Conservation (phyloP, 805 yeast species). For the Yamadazyma nakazawae region DNA sequence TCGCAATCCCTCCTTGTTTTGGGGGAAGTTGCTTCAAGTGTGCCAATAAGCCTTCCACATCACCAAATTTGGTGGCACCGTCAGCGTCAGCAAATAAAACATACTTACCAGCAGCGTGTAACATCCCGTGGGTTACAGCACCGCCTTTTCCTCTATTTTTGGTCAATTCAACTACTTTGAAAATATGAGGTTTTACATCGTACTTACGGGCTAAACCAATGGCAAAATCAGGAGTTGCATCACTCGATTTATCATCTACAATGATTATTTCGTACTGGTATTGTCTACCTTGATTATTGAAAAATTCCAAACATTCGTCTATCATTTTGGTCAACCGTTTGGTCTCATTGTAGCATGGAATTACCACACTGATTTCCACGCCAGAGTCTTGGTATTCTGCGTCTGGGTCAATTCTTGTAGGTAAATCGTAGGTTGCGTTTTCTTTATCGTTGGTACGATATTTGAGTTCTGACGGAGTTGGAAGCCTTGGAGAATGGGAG, state of each 20-base stretch:
- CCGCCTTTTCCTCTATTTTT: conserved; percentile 85
- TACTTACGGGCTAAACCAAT: conserved; percentile 53
- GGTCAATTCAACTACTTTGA: conserved; percentile 68
- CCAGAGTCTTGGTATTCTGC: conserved; percentile 23
- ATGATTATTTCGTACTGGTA: conserved; percentile 69
- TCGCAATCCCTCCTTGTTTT: conserved; percentile 56
- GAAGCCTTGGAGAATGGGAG: conserved; percentile 62
- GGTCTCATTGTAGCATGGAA: conserved; percentile 93
- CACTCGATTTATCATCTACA: conserved; percentile 90
- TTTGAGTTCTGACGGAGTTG: conserved; percentile 49
- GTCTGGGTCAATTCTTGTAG: conserved; percentile 27
- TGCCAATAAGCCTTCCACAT: conserved; percentile 50
- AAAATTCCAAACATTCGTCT: conserved; percentile 59
- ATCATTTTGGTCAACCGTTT: conserved; percentile 67
- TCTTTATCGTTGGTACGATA: conserved; percentile 48
- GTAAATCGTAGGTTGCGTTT: conserved; percentile 26
- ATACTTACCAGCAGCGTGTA: conserved; percentile 66
- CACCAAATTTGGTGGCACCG: conserved; percentile 85
- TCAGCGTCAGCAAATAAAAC: conserved; percentile 95
- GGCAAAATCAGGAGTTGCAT: conserved; percentile 74
- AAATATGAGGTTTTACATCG: conserved; percentile 49
- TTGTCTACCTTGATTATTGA: conserved; percentile 29
- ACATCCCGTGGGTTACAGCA: conserved; percentile 92
- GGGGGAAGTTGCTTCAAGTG: conserved; percentile 30
- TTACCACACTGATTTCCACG: conserved; percentile 68